Evolutionary conservation across 805 yeast species (phyloP).

Genomic region (Candida boleticola): DNA sequence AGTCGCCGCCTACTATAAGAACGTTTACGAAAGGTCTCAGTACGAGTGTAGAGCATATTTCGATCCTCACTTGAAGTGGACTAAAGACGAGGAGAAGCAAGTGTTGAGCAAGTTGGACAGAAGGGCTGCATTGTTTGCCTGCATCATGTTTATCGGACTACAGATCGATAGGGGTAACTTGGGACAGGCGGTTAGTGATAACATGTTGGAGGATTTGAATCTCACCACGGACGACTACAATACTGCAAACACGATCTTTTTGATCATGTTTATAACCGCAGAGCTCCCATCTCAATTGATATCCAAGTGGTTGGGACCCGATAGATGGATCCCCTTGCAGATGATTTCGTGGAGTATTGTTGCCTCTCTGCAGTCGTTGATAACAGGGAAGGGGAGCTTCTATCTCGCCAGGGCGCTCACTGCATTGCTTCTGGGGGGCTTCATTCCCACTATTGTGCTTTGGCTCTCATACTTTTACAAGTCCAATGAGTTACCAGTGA

Average conservation of each 20-base stretch:
- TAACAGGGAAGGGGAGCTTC: slow-evolving; percentile 22
- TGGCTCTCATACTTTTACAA: slow-evolving; percentile 38
- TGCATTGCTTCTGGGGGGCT: slow-evolving; percentile 35
- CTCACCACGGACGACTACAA: slow-evolving; percentile 39
- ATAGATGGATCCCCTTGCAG: slow-evolving; percentile 52
- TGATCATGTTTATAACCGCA: slow-evolving; percentile 38
- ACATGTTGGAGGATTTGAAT: slow-evolving; percentile 29
- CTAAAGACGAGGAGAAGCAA: slow-evolving; percentile 28
- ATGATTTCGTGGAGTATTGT: slow-evolving; percentile 26
- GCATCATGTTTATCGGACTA: slow-evolving; percentile 21
- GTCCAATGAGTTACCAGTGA: slow-evolving; percentile 22
- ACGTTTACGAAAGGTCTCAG: slow-evolving; percentile 25
- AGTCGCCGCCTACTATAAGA: slow-evolving; percentile 28
- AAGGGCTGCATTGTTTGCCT: slow-evolving; percentile 20
- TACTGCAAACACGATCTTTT: slow-evolving; percentile 38
- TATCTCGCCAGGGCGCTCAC: slow-evolving; percentile 28
- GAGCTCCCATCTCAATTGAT: slow-evolving; percentile 61
- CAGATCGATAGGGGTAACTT: slow-evolving; percentile 24
- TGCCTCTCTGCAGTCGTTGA: slow-evolving; percentile 24
- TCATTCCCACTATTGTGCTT: slow-evolving; percentile 28
- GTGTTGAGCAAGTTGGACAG: slow-evolving; percentile 18
- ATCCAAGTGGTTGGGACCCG: slow-evolving; percentile 61
- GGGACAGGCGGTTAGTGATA: slow-evolving; percentile 21
- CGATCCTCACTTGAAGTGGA: slow-evolving; percentile 36
- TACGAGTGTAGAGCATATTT: slow-evolving; percentile 34